Base-by-base conservation (phyloP, 2,329 filamentous ascomycete genomes). In the Talaromyces sp. region DNA sequence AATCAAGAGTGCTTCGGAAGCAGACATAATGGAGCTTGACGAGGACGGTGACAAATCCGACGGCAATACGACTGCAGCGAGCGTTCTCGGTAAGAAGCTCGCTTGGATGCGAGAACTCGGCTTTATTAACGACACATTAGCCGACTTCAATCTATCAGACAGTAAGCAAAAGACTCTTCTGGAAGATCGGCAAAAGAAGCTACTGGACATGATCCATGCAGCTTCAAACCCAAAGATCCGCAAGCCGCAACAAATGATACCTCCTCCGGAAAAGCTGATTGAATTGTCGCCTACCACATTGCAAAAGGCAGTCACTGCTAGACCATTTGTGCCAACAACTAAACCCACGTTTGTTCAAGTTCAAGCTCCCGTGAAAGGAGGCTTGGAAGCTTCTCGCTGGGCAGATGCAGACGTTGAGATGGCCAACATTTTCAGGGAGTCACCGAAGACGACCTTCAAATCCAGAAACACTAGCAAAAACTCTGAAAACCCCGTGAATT, bases 21-120 rank as follows among this genome's bases (percentile, higher is more conserved):
- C 67, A 64, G 71, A 72, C 33, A 47, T 71, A 31, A 57, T 69
- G 65, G 72, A 69, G 2, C 52, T 74, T 22, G 66, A 70, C 15
- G 17, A 43, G 7, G 22, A 43, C 11, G 50, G 27, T 15, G 27
- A 56, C n/a, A 37, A 37, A 13, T 13, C 35, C 1, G 22, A 45
- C 5, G 31, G 22, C 4, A 39, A 41, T 37, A 56, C 39, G 47
- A 1, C 6, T 33, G 49, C 25, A 1, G n/a, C 41, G 47, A 33
- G 22, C 8, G 5, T 57, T 39, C 35, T 33, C 13, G 43, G 45
- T 5, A 47, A 45, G 8, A 39, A 35, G 41, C 31, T 56, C 22
- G 37, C 47, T 13, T 68, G 67, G 50, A 62, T 67, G 17, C 63
- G 63, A 11, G 66, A 69, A 22, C 67, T 74, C n/a, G 67, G 69